phyloP scores from a whole-genome alignment of 371 early-diverging fungal species.

The Lichtheimia ornata region DNA sequence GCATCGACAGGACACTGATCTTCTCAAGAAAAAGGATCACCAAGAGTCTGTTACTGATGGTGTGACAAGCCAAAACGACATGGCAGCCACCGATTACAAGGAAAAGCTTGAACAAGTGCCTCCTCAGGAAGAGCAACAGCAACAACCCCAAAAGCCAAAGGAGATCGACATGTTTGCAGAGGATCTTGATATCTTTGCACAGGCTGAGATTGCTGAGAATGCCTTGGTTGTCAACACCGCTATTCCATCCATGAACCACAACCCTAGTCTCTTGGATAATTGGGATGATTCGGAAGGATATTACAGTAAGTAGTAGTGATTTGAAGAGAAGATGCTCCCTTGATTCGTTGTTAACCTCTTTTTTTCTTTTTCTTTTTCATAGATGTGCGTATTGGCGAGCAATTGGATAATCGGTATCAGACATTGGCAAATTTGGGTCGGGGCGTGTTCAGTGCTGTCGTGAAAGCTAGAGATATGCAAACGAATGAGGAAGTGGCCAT shows the following conservation, averaged over 20 bases:
- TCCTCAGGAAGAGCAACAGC: background rate
- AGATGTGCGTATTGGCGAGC: slow-evolving; percentile 84
- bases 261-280: slow-evolving; percentile 75
- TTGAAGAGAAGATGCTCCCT: no score
- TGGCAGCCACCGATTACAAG: slow-evolving; percentile 66
- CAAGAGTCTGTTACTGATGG: slow-evolving; percentile 36
- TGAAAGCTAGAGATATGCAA: slow-evolving; percentile 76
- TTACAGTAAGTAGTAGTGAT: slow-evolving; percentile 73
- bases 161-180: slow-evolving; percentile 84
- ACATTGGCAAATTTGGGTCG: slow-evolving; percentile 85
- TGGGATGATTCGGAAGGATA: slow-evolving; percentile 98
- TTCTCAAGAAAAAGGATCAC: slow-evolving; percentile 57
- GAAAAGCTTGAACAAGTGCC: slow-evolving; percentile 33
- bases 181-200: slow-evolving; percentile 57
- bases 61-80: slow-evolving; percentile 50
- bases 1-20: slow-evolving; percentile 35
- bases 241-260: slow-evolving; percentile 36
- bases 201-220: slow-evolving; percentile 25
- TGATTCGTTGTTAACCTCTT: background rate
- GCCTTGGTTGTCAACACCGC: slow-evolving; percentile 23
- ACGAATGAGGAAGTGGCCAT: slow-evolving; percentile 89
- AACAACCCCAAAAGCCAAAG: slow-evolving; percentile 13
- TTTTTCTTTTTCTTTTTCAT: slow-evolving; percentile 2
- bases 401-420: slow-evolving; percentile 83
- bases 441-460: slow-evolving; percentile 95